Percentiles rank a stretch among this genome's conserved stretches.
phyloP scores from a whole-genome alignment of 139 green algal species.

The Coelastrella sp. region DNA sequence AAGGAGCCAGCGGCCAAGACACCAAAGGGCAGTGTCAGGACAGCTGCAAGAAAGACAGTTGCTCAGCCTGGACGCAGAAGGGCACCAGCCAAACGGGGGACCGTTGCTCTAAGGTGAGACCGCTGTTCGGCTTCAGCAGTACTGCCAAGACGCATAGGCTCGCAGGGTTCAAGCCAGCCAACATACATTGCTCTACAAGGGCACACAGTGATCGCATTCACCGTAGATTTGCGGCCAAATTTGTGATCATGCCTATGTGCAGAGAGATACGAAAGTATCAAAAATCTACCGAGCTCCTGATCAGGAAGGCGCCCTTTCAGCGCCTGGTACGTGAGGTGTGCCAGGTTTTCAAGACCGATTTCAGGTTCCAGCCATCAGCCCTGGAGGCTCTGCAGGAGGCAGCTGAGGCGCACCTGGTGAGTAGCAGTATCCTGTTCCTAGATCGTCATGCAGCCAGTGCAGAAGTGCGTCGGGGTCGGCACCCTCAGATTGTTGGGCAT shows the following conservation, averaged over 20 bases:
- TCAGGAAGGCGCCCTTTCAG: slow-evolving; percentile 78
- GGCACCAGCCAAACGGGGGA: neutral
- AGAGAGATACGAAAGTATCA: slow-evolving; percentile 96
- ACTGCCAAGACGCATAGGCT: neutral
- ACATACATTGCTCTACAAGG: neutral
- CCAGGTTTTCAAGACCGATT: slow-evolving; percentile 75
- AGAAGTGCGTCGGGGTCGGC: neutral
- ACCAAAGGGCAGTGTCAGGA: neutral
- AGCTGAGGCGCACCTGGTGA: slow-evolving; percentile 95
- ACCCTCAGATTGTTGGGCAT: neutral
- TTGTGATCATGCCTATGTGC: neutral
- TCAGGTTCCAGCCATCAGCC: slow-evolving; percentile 65
- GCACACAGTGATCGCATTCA: neutral
- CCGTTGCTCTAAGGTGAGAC: slow-evolving; percentile 4
- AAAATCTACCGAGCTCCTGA: slow-evolving; percentile 86
- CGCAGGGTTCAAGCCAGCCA: neutral
- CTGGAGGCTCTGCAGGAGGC: slow-evolving; percentile 95
- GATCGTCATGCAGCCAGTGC: neutral
- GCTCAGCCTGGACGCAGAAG: neutral
- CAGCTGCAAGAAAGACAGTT: neutral
- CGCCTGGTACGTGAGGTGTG: slow-evolving; percentile 75
- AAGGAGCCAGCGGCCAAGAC: neutral
- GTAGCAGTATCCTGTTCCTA: slow-evolving; percentile 5
- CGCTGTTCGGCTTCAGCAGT: neutral
- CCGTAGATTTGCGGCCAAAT: neutral